A percentile compares a stretch with the other conserved stretches of the same genome.
Evolutionary conservation across 306 rosid species (phyloP).

Genomic region (Lagenaria siceraria): DNA sequence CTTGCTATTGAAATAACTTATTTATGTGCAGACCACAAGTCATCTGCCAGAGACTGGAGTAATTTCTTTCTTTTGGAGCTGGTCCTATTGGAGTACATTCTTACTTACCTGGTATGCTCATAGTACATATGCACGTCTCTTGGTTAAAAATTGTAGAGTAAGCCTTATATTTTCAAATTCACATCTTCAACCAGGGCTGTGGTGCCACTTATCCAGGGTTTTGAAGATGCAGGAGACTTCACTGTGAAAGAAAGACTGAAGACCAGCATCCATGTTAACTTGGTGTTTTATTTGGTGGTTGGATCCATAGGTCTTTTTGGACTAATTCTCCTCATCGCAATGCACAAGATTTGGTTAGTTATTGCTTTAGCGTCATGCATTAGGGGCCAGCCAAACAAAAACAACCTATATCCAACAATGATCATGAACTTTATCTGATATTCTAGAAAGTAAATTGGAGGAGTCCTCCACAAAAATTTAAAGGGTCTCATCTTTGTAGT

Average conservation of each 20-base stretch:
- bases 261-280: constrained; percentile 85
- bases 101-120: constrained; percentile 63
- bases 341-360: constrained; percentile 56
- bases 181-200: constrained; percentile 78
- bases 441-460: not conserved
- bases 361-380: not conserved
- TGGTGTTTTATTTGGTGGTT: constrained; percentile 67
- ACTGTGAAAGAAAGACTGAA: constrained; percentile 75
- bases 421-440: not conserved
- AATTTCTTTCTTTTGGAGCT: constrained; percentile 95
- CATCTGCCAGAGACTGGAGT: constrained; percentile 43
- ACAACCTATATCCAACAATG: not conserved
- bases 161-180: constrained; percentile 32
- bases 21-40: constrained; percentile 46
- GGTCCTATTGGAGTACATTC: constrained; percentile 97
- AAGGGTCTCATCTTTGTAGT: not conserved
- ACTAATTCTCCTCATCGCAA: constrained; percentile 53
- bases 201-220: constrained; percentile 99
- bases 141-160: constrained; percentile 8
- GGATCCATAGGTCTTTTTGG: constrained; percentile 75
- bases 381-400: not conserved
- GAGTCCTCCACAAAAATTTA: not conserved
- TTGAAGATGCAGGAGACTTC: constrained; percentile 98
- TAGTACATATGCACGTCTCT: not conserved
- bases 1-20: not conserved